Percentiles rank a stretch among this genome's conserved stretches.
phyloP scores from a whole-genome alignment of 2,329 filamentous ascomycete species.

The Colletotrichum siamense region DNA sequence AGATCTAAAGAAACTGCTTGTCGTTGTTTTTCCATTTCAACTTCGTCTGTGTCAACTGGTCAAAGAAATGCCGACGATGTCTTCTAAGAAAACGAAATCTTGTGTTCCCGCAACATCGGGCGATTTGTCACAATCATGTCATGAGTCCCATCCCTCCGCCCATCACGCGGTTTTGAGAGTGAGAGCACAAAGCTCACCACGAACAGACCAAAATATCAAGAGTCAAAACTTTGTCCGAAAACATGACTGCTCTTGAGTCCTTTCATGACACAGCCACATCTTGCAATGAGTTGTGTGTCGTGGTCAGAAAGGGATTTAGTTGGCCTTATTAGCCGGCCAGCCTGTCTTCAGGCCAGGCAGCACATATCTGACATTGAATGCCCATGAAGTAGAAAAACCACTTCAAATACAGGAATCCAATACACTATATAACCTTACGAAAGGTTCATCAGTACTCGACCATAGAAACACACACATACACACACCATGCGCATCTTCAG shows the following conservation, averaged over 20 bases:
- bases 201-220: not conserved
- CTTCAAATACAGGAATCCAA: not conserved
- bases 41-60: not conserved
- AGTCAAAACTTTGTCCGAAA: not conserved
- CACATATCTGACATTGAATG: not conserved
- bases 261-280: not conserved
- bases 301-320: not conserved
- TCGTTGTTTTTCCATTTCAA: not conserved
- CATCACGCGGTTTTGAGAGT: not conserved
- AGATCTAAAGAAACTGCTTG: not conserved
- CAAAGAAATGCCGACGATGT: not conserved
- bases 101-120: not conserved
- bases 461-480: not conserved
- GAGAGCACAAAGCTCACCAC: not conserved
- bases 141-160: not conserved
- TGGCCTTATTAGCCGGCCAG: not conserved
- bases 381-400: not conserved
- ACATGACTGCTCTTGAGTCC: not conserved
- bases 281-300: not conserved
- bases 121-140: constrained; percentile 10
- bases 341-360: not conserved
- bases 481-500: not conserved
- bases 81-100: not conserved
- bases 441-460: not conserved
- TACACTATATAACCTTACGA: not conserved